Evolutionary conservation across 179 eudicot genomes (phyloP).

Genomic region (Corrigiola litoralis): DNA sequence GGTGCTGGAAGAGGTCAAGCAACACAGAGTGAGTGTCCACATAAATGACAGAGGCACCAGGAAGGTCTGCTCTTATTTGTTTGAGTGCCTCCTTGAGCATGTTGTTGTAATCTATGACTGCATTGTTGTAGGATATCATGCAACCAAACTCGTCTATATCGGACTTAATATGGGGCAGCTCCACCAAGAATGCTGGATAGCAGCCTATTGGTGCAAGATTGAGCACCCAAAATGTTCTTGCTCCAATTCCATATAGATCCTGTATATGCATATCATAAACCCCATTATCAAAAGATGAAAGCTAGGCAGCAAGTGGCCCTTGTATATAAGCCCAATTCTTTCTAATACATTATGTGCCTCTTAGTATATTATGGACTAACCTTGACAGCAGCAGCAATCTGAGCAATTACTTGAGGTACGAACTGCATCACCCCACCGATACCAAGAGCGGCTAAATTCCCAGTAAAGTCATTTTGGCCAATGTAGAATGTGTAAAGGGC

Average conservation of each 20-base stretch:
- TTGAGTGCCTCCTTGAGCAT: slow-evolving; percentile 52
- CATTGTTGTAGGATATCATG: slow-evolving; percentile 65
- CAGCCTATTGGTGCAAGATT: slow-evolving; percentile 91
- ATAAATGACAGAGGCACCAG: slow-evolving; percentile 54
- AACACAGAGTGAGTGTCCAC: slow-evolving; percentile 63
- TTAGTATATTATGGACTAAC: slow-evolving; percentile 27
- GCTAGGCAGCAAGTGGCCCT: not conserved
- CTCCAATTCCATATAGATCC: slow-evolving; percentile 66
- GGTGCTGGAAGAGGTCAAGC: slow-evolving; percentile 75
- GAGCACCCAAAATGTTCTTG: slow-evolving; percentile 63
- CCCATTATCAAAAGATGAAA: no score
- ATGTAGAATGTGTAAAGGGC: slow-evolving; percentile 84
- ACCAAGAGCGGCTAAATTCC: slow-evolving; percentile 46
- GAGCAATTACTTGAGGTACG: slow-evolving; percentile 68
- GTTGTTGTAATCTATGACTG: slow-evolving; percentile 61
- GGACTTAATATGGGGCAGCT: slow-evolving; percentile 51
- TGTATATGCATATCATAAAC: slow-evolving; percentile 8
- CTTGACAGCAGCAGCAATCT: slow-evolving; percentile 64
- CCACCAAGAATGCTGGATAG: slow-evolving; percentile 64
- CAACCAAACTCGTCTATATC: slow-evolving; percentile 70
- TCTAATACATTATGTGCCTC: not conserved
- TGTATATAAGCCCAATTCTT: not conserved
- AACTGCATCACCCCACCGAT: slow-evolving; percentile 53
- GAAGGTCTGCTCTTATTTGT: slow-evolving; percentile 33
- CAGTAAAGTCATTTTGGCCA: slow-evolving; percentile 92